Conservation (phyloP, 768 basidiomycete genomes). For the Lentinula raphanica region DNA sequence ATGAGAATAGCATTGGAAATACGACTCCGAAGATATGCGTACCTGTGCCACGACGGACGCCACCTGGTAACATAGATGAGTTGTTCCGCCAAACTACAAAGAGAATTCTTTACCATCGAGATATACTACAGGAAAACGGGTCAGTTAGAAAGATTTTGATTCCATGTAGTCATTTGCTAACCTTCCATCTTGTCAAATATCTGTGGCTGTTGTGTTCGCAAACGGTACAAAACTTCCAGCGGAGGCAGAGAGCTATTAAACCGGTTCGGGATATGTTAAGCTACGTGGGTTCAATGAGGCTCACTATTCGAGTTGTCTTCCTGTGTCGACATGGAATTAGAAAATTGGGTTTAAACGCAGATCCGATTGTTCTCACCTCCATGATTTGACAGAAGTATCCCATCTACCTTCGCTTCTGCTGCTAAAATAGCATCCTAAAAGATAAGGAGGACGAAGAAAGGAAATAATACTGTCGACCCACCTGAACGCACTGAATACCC, state of each 20-base stretch:
- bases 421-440: constrained; percentile 81
- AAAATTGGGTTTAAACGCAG: constrained; percentile 2
- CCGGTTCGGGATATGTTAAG: constrained; percentile 10
- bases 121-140: constrained; percentile 50
- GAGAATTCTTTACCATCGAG: constrained; percentile 62
- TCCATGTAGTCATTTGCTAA: constrained; percentile 8
- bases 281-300: background rate
- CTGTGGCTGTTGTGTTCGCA: constrained; percentile 70
- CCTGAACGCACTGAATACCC: constrained; percentile 71
- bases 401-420: constrained; percentile 80
- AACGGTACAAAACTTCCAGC: constrained; percentile 69
- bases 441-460: background rate
- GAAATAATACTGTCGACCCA: constrained; percentile 23
- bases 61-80: constrained; percentile 27
- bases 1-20: background rate
- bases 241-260: constrained; percentile 63
- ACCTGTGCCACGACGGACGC: constrained; percentile 78
- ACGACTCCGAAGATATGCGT: no score
- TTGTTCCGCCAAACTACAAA: background rate
- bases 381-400: constrained; percentile 87
- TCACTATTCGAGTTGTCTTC: constrained; percentile 79
- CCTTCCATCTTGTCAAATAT: constrained; percentile 71
- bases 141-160: background rate
- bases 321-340: constrained; percentile 25
- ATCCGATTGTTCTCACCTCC: constrained; percentile 50